Conservation (phyloP, 1,284 basidiomycete genomes). For the Cystobasidium pallidum region DNA sequence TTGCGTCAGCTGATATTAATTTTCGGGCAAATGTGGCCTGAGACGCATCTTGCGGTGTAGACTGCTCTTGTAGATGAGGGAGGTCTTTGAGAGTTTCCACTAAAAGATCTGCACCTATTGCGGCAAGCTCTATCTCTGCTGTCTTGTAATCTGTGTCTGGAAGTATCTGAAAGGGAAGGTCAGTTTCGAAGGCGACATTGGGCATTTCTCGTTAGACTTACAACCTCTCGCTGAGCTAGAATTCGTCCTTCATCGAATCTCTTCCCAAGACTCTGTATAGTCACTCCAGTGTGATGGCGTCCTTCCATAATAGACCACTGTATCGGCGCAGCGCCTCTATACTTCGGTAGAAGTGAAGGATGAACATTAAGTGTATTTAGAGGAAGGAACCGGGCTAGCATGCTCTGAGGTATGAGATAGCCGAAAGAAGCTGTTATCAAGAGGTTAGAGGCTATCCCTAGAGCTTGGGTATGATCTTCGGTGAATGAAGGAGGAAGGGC, state of each 20-base stretch:
- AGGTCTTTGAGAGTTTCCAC: constrained; percentile 71
- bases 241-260: constrained; percentile 59
- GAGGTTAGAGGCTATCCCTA: constrained; percentile 59
- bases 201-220: background rate
- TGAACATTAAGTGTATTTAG: constrained; percentile 83
- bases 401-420: constrained; percentile 71
- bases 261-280: constrained; percentile 61
- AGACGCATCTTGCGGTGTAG: constrained; percentile 60
- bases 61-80: constrained; percentile 61
- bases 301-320: constrained; percentile 77
- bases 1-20: constrained; percentile 64
- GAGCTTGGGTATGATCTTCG: background rate
- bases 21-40: constrained; percentile 65
- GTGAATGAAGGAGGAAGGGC: constrained; percentile 3
- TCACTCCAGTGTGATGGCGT: constrained; percentile 69
- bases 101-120: constrained; percentile 70
- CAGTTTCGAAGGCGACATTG: background rate
- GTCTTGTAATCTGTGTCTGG: constrained; percentile 62
- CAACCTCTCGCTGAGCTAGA: constrained; percentile 51
- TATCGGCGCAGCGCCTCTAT: constrained; percentile 88
- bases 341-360: constrained; percentile 83
- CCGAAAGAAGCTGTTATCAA: constrained; percentile 92
- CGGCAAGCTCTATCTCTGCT: constrained; percentile 67
- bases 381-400: constrained; percentile 70
- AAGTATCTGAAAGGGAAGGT: constrained; percentile 57